phyloP scores from a whole-genome alignment of 768 basidiomycete genomes.

The Lactarius sanguifluus region DNA sequence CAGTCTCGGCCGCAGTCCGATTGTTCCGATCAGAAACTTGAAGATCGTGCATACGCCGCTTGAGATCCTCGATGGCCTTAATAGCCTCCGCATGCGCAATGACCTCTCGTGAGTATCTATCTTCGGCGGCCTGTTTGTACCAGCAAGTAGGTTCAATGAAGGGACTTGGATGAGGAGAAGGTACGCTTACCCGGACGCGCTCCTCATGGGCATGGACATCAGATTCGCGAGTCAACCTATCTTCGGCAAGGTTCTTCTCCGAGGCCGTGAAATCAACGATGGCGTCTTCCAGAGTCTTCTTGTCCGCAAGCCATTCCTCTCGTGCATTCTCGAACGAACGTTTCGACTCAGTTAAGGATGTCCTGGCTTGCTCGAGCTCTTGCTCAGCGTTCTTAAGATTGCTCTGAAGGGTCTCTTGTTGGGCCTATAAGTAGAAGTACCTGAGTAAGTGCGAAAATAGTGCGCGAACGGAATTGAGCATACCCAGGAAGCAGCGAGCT shows the following conservation, averaged over 20 bases:
- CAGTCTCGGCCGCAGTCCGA: conserved; percentile 65
- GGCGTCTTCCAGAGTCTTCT: conserved; percentile 78
- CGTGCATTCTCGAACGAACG: conserved; percentile 69
- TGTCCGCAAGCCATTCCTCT: conserved; percentile 69
- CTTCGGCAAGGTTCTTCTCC: conserved; percentile 64
- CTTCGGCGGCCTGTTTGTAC: conserved; percentile 61
- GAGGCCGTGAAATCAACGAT: conserved; percentile 79
- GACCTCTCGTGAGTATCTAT: conserved; percentile 78
- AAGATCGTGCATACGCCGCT: conserved; percentile 55
- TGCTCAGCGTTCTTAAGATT: conserved; percentile 53
- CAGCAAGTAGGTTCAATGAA: conserved; percentile 9
- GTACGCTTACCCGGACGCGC: conserved; percentile 56
- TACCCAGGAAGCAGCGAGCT: conserved; percentile 68
- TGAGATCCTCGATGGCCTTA: conserved; percentile 64
- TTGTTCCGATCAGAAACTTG: conserved; percentile 59
- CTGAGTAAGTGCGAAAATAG: conserved; percentile 2
- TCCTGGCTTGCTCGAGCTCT: conserved; percentile 50
- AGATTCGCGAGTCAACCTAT: conserved; percentile 60
- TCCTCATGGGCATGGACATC: conserved; percentile 68
- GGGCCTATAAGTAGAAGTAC: conserved; percentile 46
- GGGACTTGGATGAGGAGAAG: background rate
- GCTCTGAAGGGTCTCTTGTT: conserved; percentile 61
- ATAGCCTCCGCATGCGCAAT: conserved; percentile 83
- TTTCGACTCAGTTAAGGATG: conserved; percentile 58
- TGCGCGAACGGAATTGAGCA: conserved; percentile 24